Percentiles rank a stretch among this genome's conserved stretches.
phyloP scores from a whole-genome alignment of 2,329 filamentous ascomycete genomes.

The Sclerotinia spermophila region DNA sequence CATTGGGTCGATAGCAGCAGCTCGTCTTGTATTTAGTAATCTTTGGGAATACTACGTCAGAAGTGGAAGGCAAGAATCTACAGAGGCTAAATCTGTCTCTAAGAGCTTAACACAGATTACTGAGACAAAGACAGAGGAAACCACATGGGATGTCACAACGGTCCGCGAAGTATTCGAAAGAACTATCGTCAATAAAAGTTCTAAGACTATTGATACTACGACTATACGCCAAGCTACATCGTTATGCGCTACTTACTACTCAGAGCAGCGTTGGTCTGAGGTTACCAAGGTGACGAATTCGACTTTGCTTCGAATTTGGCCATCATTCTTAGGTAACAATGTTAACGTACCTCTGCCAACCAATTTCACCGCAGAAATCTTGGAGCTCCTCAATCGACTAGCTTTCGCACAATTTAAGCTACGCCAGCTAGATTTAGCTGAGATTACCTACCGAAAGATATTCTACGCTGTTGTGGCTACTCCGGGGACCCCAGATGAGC shows the following conservation, averaged over 20 bases:
- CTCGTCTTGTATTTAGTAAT: slow-evolving; percentile 17
- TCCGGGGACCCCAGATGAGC: slow-evolving; percentile 21
- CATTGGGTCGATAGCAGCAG: slow-evolving; percentile 20
- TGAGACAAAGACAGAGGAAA: slow-evolving; percentile 18
- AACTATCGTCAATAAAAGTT: slow-evolving; percentile 19
- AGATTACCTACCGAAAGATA: slow-evolving; percentile 21
- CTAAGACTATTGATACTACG: slow-evolving; percentile 20
- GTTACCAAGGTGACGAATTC: slow-evolving; percentile 20
- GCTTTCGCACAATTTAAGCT: slow-evolving; percentile 20
- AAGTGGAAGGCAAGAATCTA: slow-evolving; percentile 20
- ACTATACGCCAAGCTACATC: slow-evolving; percentile 22
- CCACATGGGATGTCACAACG: slow-evolving; percentile 20
- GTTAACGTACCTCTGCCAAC: slow-evolving; percentile 19
- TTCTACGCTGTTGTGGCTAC: slow-evolving; percentile 24
- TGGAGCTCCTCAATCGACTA: background rate
- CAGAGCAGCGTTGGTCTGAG: slow-evolving; percentile 24
- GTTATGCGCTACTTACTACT: slow-evolving; percentile 23
- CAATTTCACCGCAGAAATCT: slow-evolving; percentile 16
- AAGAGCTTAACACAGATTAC: slow-evolving; percentile 19
- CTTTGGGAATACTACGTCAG: slow-evolving; percentile 25
- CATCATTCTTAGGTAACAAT: slow-evolving; percentile 20
- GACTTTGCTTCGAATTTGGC: slow-evolving; percentile 23
- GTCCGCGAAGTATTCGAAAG: slow-evolving; percentile 22
- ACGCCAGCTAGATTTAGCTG: slow-evolving; percentile 22
- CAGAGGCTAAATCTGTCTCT: slow-evolving; percentile 22